A percentile compares a stretch with the other conserved stretches of the same genome.
Evolutionary conservation across 2,329 filamentous ascomycete species (phyloP).

Genomic region (Xylariales sp.): DNA sequence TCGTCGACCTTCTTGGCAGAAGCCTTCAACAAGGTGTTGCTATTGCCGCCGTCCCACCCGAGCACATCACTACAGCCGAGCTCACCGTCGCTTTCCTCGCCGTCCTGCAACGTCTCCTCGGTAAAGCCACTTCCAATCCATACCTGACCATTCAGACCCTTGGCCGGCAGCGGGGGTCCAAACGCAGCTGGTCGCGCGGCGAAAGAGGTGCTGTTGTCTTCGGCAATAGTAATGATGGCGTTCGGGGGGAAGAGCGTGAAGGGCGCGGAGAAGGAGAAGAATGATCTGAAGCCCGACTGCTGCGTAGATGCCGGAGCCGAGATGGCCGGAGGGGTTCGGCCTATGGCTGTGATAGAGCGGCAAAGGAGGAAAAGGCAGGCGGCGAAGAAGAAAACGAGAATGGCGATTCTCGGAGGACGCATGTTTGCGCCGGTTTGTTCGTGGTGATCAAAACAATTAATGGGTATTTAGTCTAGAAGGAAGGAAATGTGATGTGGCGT

Average conservation of each 20-base stretch:
- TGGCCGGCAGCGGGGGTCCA: constrained; percentile 69
- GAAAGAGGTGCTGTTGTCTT: constrained; percentile 98
- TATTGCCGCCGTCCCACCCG: constrained; percentile 68
- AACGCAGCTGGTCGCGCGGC: constrained; percentile 90
- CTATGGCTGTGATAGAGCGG: constrained; percentile 43
- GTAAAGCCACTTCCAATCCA: constrained; percentile 93
- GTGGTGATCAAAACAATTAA: too few species aligned
- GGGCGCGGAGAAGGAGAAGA: constrained; percentile 69
- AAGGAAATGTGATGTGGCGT: too few species aligned
- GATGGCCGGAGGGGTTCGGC: constrained; percentile 22
- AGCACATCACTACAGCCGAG: constrained; percentile 93
- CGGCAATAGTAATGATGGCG: constrained; percentile 90
- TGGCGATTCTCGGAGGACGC: constrained; percentile 50
- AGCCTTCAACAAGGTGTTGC: constrained; percentile 39
- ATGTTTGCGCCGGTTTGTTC: constrained; percentile 31
- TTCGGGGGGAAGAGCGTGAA: constrained; percentile 92
- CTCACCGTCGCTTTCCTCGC: constrained; percentile 69
- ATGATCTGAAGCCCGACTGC: constrained; percentile 45
- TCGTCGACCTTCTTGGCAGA: constrained; percentile 29
- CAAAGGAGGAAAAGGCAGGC: constrained; percentile 51
- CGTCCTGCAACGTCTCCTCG: constrained; percentile 65
- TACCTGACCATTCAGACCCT: constrained; percentile 79
- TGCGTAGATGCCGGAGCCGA: constrained; percentile 23
- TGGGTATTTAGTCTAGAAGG: too few species aligned
- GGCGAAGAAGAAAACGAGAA: constrained; percentile 49